Conservation (phyloP, 2,329 filamentous ascomycete genomes). For the Ceratocystis albifundus region DNA sequence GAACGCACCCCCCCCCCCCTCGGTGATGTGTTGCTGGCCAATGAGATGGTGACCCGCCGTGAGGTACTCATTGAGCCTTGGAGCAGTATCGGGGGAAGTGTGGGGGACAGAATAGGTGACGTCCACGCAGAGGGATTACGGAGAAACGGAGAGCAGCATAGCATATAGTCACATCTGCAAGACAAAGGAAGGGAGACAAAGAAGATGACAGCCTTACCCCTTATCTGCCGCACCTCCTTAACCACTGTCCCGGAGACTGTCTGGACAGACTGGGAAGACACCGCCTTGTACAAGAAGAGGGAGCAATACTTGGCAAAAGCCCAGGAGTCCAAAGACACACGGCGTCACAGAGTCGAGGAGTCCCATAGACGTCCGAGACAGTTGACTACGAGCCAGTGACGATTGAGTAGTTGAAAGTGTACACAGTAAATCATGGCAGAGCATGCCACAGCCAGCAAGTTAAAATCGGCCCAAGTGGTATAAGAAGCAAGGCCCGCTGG, state of each 20-base stretch:
- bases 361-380: constrained; percentile 1
- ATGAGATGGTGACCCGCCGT: background rate
- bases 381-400: background rate
- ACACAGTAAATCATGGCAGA: background rate
- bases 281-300: background rate
- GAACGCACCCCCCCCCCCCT: background rate
- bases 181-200: background rate
- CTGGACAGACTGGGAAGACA: background rate
- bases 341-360: background rate
- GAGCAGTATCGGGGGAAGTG: no score
- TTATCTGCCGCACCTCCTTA: background rate
- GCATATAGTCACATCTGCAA: no score
- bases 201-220: background rate
- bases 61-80: no score
- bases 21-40: background rate
- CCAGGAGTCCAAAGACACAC: background rate
- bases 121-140: background rate
- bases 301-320: background rate
- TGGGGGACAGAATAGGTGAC: no score
- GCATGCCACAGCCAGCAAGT: background rate
- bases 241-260: background rate
- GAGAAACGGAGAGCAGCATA: background rate
- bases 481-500: background rate
- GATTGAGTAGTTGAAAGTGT: background rate
- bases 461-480: background rate